Conservation (phyloP, 2,329 filamentous ascomycete species). For the Ceratocystis cubensis region DNA sequence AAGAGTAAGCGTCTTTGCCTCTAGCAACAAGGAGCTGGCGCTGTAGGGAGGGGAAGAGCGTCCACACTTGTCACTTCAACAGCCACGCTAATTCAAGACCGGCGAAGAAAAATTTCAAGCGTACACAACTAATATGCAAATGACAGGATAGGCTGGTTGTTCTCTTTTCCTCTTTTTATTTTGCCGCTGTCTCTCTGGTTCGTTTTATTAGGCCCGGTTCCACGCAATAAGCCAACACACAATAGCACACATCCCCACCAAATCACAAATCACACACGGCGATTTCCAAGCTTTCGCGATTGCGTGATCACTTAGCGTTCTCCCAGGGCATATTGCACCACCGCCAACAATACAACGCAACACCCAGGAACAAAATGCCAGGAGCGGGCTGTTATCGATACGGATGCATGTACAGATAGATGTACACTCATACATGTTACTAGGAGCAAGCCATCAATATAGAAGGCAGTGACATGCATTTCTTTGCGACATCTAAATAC, state of each 20-base stretch:
- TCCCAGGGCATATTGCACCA: constrained; percentile 20
- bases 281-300: constrained; percentile 19
- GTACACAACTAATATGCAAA: not conserved
- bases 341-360: constrained; percentile 17
- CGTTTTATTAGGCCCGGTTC: constrained; percentile 1
- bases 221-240: not conserved
- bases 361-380: not conserved
- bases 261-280: not conserved
- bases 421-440: not conserved
- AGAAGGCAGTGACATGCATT: not conserved
- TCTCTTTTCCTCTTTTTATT: not conserved
- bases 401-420: not conserved
- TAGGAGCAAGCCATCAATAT: not conserved
- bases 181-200: not conserved
- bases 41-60: not conserved
- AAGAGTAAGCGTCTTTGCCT: constrained; percentile 16
- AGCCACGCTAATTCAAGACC: constrained; percentile 3
- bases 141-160: not conserved
- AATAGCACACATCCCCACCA: not conserved
- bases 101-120: constrained; percentile 4
- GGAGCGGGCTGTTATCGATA: constrained; percentile 4
- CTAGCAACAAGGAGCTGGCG: not conserved
- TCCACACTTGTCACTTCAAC: constrained; percentile 1
- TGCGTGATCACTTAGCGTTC: constrained; percentile 22
- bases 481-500: not conserved